phyloP scores from a whole-genome alignment of 257 asterid species.

The Salvia splendens region DNA sequence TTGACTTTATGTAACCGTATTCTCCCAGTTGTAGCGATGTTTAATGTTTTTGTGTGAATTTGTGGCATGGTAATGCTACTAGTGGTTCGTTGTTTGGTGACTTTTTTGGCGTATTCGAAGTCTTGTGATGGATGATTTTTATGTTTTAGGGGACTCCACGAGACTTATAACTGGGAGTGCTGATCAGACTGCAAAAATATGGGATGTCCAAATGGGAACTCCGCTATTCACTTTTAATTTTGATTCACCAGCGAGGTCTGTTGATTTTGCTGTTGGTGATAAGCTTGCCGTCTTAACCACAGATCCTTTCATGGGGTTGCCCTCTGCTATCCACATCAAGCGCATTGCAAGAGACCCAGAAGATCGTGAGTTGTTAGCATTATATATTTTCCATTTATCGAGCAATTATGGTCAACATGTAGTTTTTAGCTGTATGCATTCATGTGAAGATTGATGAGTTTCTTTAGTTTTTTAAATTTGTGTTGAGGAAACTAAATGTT shows the following conservation, averaged over 20 bases:
- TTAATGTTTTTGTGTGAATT: not conserved
- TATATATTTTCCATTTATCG: not conserved
- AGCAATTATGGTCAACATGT: not conserved
- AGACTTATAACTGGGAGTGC: constrained; percentile 90
- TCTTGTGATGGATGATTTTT: constrained; percentile 2
- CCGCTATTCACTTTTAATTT: constrained; percentile 68
- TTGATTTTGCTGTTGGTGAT: constrained; percentile 78
- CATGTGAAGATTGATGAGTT: not conserved
- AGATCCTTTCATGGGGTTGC: constrained; percentile 82
- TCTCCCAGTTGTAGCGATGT: not conserved
- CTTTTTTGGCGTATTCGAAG: not conserved
- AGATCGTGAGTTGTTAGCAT: constrained; percentile 59
- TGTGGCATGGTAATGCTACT: not conserved
- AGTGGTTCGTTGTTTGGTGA: not conserved
- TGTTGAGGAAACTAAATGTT: not conserved
- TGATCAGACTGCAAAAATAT: constrained; percentile 81
- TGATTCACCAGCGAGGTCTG: constrained; percentile 85
- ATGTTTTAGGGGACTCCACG: constrained; percentile 67
- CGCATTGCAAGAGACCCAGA: constrained; percentile 54
- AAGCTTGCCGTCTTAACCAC: constrained; percentile 80
- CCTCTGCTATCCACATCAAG: constrained; percentile 87
- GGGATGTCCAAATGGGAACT: constrained; percentile 74
- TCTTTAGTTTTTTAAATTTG: not conserved
- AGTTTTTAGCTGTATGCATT: not conserved
- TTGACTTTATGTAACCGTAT: not conserved